Evolutionary conservation across 352 stramenopile genomes (phyloP).

Genomic region (Phytophthora sp.): DNA sequence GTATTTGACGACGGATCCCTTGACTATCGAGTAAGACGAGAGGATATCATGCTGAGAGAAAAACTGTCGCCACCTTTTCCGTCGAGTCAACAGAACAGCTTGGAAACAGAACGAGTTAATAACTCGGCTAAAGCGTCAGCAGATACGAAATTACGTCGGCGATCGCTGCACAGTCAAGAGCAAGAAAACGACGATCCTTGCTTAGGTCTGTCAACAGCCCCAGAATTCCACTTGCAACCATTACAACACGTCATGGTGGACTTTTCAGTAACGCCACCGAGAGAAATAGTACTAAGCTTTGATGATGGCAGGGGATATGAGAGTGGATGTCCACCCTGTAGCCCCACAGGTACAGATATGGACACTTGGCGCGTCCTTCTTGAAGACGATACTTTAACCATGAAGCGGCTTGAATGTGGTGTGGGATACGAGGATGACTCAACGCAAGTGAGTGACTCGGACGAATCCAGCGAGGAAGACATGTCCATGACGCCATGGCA

Average conservation of each 20-base stretch:
- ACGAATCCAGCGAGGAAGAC: slow-evolving; percentile 77
- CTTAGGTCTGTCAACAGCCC: slow-evolving; percentile 3
- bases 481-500: slow-evolving; percentile 85
- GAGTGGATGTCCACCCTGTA: slow-evolving; percentile 1
- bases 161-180: slow-evolving; percentile 4
- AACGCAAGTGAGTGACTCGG: slow-evolving; percentile 84
- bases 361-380: slow-evolving; percentile 40
- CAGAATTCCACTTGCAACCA: slow-evolving; percentile 23
- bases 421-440: slow-evolving; percentile 81
- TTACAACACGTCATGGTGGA: slow-evolving; percentile 54
- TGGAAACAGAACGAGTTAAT: no score
- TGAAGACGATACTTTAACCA: slow-evolving; percentile 49
- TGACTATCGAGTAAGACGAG: slow-evolving; percentile 69
- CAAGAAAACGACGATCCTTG: slow-evolving; percentile 5
- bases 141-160: slow-evolving; percentile 5
- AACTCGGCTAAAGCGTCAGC: no score
- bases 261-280: slow-evolving; percentile 50
- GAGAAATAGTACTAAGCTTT: slow-evolving; percentile 41
- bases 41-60: slow-evolving; percentile 66
- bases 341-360: not conserved
- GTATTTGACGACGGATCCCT: slow-evolving; percentile 81
- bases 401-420: slow-evolving; percentile 78
- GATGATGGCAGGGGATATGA: slow-evolving; percentile 16
- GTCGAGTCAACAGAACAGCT: slow-evolving; percentile 1
- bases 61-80: not conserved